Conservation (phyloP, 306 rosid species). For the Lagenaria siceraria region DNA sequence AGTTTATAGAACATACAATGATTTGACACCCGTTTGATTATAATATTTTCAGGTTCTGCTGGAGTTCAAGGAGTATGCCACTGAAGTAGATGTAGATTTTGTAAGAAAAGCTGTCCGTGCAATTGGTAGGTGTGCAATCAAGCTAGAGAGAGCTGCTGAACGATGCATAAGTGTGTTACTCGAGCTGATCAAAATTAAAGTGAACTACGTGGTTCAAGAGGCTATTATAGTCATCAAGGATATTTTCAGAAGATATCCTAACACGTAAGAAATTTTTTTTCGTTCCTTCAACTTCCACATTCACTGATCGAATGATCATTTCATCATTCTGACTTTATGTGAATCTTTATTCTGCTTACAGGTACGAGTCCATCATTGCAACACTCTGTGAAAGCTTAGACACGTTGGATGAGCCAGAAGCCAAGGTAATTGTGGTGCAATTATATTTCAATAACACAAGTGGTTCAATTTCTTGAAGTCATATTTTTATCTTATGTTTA, state of each 20-base stretch:
- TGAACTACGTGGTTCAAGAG: conserved; percentile 97
- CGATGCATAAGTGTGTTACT: conserved; percentile 98
- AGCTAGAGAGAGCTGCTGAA: conserved; percentile 98
- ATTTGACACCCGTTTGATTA: conserved; percentile 1
- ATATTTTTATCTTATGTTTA: not conserved
- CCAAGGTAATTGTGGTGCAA: conserved; percentile 54
- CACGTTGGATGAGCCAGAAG: conserved; percentile 98
- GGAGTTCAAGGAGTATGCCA: conserved; percentile 98
- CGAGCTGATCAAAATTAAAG: conserved; percentile 96
- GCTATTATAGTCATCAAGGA: conserved; percentile 99
- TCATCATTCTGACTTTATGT: conserved; percentile 10
- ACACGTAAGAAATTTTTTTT: conserved; percentile 49
- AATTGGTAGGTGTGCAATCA: conserved; percentile 99
- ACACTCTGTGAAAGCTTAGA: conserved; percentile 97
- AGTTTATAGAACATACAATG: not conserved
- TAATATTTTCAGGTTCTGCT: conserved; percentile 57
- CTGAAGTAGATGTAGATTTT: conserved; percentile 97
- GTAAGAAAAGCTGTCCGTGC: conserved; percentile 98
- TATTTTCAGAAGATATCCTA: conserved; percentile 97
- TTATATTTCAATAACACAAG: not conserved
- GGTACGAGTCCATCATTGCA: conserved; percentile 98
- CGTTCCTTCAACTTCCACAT: not conserved
- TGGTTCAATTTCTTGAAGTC: not conserved
- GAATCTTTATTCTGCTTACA: conserved; percentile 19
- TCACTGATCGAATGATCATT: conserved; percentile 3